These are phyloP conservation scores for Leccinum sublutescens DNA, from an alignment of 768 basidiomycete species.

Conservation along the genomic window DNA sequence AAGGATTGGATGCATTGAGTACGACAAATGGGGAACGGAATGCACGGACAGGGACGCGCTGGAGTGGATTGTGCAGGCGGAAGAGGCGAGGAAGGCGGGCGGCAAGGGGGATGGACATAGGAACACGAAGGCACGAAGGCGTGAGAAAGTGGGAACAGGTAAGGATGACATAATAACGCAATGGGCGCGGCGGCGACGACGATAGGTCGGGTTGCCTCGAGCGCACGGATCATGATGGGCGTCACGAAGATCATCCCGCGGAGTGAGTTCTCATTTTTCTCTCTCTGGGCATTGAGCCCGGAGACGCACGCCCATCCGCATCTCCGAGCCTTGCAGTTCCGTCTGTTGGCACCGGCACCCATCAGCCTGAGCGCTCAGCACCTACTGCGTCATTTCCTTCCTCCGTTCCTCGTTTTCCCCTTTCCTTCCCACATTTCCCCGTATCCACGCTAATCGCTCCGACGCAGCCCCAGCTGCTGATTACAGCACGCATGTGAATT, in stretches of 20 bases:
- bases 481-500: slow-evolving; percentile 13
- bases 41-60: slow-evolving; percentile 35
- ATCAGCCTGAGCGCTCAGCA: not conserved
- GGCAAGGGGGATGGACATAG: slow-evolving; percentile 17
- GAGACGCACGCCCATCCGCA: slow-evolving; percentile 8
- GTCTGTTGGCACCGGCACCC: not conserved
- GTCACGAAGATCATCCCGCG: not conserved
- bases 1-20: slow-evolving; percentile 41
- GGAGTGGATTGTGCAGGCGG: not conserved
- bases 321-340: slow-evolving; percentile 15
- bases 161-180: slow-evolving; percentile 28
- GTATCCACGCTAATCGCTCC: slow-evolving; percentile 18
- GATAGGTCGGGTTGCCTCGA: not conserved
- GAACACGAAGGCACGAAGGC: slow-evolving; percentile 13
- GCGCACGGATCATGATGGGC: not conserved
- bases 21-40: slow-evolving; percentile 67
- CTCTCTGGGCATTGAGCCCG: not conserved
- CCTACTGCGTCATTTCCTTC: slow-evolving; percentile 9
- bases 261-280: not conserved
- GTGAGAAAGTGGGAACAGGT: slow-evolving; percentile 22
- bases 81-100: slow-evolving; percentile 7
- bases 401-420: slow-evolving; percentile 8
- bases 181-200: not conserved
- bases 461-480: slow-evolving; percentile 17
- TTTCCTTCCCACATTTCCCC: slow-evolving; percentile 1